Base-by-base conservation (phyloP, 2,329 filamentous ascomycete species). In the Stagonosporopsis cucurbitacearum region DNA sequence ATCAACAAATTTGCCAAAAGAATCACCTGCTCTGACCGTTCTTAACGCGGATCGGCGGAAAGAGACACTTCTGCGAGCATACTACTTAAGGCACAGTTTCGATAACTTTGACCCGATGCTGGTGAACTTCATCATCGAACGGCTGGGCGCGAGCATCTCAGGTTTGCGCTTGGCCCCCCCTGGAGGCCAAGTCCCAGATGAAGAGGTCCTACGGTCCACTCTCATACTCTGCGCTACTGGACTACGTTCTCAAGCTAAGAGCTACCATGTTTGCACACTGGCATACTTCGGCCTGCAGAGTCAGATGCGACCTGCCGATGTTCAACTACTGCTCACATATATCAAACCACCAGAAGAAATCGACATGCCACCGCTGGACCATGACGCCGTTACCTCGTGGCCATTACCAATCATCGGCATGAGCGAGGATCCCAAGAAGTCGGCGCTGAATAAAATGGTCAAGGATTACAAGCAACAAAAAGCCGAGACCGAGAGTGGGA, bases 71-170 rank as follows among this genome's bases (percentile, higher is more conserved):
- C 5, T 40, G 20, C 45, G 45, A n/a, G n/a, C 36, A 6, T 49
- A 49, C 12, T 40, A 40, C 20, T 36, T 49, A 6, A 36, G 45
- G n/a, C 45, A 49, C 17, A 49, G 36, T 30, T 49, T 49, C 22
- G 45, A 49, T 8, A 25, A n/a, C 25, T 49, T 49, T 19, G 45
- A 49, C 8, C 45, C 45, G 15, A 40, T 49, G 45, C 17, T 49
- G 36, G 45, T 49, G 2, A 49, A 49, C n/a, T 49, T 49, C 45
- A 49, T 49, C 25, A 33, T 49, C 11, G 45, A 49, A 32, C 45
- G 36, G 13, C 26, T 49, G 13, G 36, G 45, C 26, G 45, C 35
- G 17, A 39, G 35, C 15, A 39, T 48, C 2, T 17, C 45, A 15
- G 45, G 25, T 12, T 12, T 48, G 23, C 11, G 33, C 12, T n/a